phyloP scores from a whole-genome alignment of 192 early-diverging fungal genomes.

The Rhizoclosmatium globosum region DNA sequence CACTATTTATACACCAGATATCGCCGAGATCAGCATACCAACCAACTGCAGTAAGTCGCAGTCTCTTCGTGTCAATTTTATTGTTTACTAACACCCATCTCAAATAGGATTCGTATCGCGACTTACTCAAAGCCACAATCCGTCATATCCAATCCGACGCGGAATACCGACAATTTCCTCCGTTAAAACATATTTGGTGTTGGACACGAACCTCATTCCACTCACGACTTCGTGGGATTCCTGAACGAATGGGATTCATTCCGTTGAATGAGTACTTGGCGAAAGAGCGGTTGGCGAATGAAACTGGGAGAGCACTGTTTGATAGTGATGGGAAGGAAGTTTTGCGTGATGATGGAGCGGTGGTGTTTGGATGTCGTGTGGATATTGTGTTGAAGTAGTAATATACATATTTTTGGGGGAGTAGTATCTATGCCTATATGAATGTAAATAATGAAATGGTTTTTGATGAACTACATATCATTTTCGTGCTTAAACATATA shows the following conservation, averaged over 20 bases:
- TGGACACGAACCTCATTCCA: not conserved
- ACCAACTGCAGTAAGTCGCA: not conserved
- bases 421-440: too few species aligned
- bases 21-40: not conserved
- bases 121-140: not conserved
- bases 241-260: not conserved
- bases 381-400: too few species aligned
- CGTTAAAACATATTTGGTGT: not conserved
- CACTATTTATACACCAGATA: conserved; percentile 4
- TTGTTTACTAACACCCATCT: not conserved
- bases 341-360: too few species aligned
- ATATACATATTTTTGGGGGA: too few species aligned
- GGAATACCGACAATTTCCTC: not conserved
- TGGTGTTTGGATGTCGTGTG: too few species aligned
- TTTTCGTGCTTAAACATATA: too few species aligned
- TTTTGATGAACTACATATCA: too few species aligned
- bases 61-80: not conserved
- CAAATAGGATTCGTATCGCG: conserved; percentile 1
- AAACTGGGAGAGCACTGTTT: too few species aligned
- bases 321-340: too few species aligned
- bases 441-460: too few species aligned
- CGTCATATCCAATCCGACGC: not conserved
- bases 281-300: not conserved
- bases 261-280: not conserved
- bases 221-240: not conserved